Evolutionary conservation across 441 rosid genomes (phyloP), one percentile per base, ranked within the genome.

Genomic region (Macaranga tanarius): DNA sequence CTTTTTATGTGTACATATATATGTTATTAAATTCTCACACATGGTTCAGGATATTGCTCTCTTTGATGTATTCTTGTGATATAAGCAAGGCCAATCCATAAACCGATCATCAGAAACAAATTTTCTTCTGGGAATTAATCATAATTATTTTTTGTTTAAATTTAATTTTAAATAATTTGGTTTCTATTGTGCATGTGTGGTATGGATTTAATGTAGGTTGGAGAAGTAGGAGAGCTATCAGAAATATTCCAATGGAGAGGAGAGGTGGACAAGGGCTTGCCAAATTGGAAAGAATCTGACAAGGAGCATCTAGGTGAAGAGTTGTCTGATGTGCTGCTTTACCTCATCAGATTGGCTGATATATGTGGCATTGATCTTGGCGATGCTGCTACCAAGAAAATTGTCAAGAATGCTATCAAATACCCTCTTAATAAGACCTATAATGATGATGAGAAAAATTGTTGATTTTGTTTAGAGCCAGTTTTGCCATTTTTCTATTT

Each of bases 241-340:
- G 83, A 84, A 78, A 80, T 84, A 77, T 86, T 86, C 82, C 89
- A 82, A 38, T 84, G 89, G 89, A 82, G 69, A 70, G 89, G 89
- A 73, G 89, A 86, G 83, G 87, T 86, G 56, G 84, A 79, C 28
- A 86, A 74, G 62, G 89, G 87, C 13, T 68, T 86, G 79, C 87
- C 86, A 62, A 80, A 80, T 51, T 86, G 87, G 89, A 67, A 77
- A 22, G 87, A 80, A 44, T 72, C 86, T 58, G 86, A 86, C 11
- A 86, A 80, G 75, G 85, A 84, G 73, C 89, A 84, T 75, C 77
- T 86, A 4, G 89, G 82, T 22, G 89, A 86, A 71, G 89, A 86
- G 73, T 74, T 86, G 10, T 84, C 89, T 11, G 89, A 86, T 76
- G 89, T 84, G 63, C 68, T 86, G 68, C 76, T 86, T 4, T 86